These are phyloP conservation scores for Trametes punicea DNA, from an alignment of 768 basidiomycete species.

Conservation along the genomic window DNA sequence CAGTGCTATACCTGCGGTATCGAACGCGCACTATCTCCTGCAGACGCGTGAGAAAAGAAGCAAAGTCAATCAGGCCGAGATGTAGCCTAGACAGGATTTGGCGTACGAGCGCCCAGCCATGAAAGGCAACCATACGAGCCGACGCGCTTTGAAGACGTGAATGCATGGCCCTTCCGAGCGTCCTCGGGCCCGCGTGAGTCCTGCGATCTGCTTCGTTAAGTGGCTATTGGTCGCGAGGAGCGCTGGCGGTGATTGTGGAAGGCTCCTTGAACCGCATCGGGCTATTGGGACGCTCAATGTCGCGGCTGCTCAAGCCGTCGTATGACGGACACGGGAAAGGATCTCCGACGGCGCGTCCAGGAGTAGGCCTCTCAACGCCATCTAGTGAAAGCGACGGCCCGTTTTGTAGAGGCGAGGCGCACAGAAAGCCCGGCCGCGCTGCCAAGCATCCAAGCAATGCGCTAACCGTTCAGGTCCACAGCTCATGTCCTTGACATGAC, in stretches of 20 bases:
- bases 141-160: not conserved
- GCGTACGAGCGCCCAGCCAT: not conserved
- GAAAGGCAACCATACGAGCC: not conserved
- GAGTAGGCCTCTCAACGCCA: not conserved
- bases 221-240: not conserved
- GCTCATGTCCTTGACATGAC: not conserved
- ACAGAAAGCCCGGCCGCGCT: not conserved
- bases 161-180: not conserved
- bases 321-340: not conserved
- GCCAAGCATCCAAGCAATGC: not conserved
- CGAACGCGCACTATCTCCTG: not conserved
- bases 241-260: not conserved
- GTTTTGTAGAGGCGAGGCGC: not conserved
- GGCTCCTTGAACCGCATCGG: not conserved
- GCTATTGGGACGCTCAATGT: not conserved
- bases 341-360: not conserved
- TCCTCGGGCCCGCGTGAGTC: not conserved
- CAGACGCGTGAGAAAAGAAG: not conserved
- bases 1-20: not conserved
- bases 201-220: not conserved
- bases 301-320: not conserved
- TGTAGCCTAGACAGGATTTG: not conserved
- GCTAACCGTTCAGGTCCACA: not conserved
- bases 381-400: not conserved
- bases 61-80: not conserved